Percentiles rank a stretch among this genome's conserved stretches.
phyloP scores from a whole-genome alignment of 306 rosid species.

The Myrica gale region DNA sequence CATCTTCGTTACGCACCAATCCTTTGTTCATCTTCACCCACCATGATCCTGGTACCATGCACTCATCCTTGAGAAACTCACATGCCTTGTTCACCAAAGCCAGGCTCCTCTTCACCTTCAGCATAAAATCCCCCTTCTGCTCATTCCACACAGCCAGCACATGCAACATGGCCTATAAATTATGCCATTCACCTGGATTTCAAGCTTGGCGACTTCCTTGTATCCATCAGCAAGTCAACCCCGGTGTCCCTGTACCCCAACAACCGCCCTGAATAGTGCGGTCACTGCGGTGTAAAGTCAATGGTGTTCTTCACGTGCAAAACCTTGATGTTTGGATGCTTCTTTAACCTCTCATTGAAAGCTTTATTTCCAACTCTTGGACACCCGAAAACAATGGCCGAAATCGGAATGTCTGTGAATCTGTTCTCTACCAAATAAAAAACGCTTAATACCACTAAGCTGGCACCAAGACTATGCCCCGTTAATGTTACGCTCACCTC shows the following conservation, averaged over 20 bases:
- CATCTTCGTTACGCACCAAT: too few species aligned
- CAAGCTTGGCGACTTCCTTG: constrained; percentile 48
- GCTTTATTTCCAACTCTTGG: constrained; percentile 48
- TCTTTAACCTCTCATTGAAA: constrained; percentile 34
- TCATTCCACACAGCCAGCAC: constrained; percentile 84
- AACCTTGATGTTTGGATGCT: constrained; percentile 33
- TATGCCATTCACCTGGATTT: too few species aligned
- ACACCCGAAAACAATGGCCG: constrained; percentile 53
- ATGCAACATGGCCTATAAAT: constrained; percentile 66
- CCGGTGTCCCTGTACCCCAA: constrained; percentile 45
- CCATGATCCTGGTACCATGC: too few species aligned
- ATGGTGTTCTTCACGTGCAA: constrained; percentile 49
- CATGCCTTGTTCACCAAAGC: constrained; percentile 68
- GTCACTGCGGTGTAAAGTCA: constrained; percentile 43
- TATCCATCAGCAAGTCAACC: constrained; percentile 46
- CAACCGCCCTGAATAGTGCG: constrained; percentile 43
- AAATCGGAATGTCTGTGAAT: constrained; percentile 39
- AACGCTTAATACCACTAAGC: constrained; percentile 44
- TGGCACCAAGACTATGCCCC: constrained; percentile 72
- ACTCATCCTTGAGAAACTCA: too few species aligned
- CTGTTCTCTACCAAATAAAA: constrained; percentile 64
- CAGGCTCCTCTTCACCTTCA: constrained; percentile 64
- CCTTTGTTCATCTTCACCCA: too few species aligned
- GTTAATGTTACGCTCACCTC: constrained; percentile 43
- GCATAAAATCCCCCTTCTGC: constrained; percentile 35